Evolutionary conservation across 352 stramenopile species (phyloP), one percentile per base, ranked within the genome.

Genomic region (Phytophthora idaei): DNA sequence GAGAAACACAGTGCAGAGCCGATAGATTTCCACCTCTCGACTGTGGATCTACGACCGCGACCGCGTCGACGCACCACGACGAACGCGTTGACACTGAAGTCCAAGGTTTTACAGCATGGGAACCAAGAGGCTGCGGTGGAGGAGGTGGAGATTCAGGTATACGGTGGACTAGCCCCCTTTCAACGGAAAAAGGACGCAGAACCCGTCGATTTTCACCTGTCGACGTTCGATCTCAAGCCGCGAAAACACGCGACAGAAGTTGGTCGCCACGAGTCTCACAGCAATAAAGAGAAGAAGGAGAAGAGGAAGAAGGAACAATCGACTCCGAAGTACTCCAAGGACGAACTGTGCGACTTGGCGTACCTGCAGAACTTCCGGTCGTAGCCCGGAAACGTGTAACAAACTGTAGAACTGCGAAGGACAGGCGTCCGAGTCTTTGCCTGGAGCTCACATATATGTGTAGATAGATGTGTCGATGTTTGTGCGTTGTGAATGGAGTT

Each of bases 161-260:
- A 45, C 21, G 48, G 41, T 41, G 25, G 41, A 34, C 39, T 55
- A 14, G 14, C 50, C 37, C 15, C 28, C 25, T 59, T 70, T 51
- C 57, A 54, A 55, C 28, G 28, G 47, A 65, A 66, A 51, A 57
- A 59, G n/a, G 56, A 50, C 11, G 44, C 36, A 3, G 36, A 65
- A 27, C 53, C 54, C 31, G 55, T 72, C 17, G 66, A 77, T 46
- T 77, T 77, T 53, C 66, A 74, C 32, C 42, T 77, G 45, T 77
- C 70, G 21, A 77, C 42, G 37, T 77, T 77, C 34, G 36, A 74
- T 34, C 55, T 74, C 28, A 74, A 56, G 52, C 49, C 61, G 15
- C 60, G 29, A 31, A 48, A 48, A 57, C 55, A 47, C 7, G 63
- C 17, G 29, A 37, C 32, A 1, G 52, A 67, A 9, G 21, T 21